Evolutionary conservation across 2,329 filamentous ascomycete genomes (phyloP), one percentile per base, ranked within the genome.

Genomic region (Phoma sp.): DNA sequence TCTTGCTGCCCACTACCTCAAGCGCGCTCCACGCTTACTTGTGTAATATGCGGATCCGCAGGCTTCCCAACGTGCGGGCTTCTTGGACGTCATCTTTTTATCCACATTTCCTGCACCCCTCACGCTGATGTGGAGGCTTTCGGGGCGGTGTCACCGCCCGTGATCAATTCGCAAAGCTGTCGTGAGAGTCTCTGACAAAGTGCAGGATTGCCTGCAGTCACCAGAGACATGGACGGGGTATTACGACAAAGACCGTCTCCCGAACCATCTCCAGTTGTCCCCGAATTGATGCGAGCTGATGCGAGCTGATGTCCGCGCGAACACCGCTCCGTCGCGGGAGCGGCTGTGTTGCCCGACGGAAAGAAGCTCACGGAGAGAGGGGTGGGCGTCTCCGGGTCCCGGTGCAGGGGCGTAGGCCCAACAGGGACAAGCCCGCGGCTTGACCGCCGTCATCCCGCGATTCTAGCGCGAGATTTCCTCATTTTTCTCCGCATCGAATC

Each of bases 401-500:
- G 29, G 27, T 49, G 35, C 2, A 18, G 37, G 45, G 29, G 45
- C 57, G 52, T 18, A 44, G 10, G 13, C 51, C 30, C 10, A 13
- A 49, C 37, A 9, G 33, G 27, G 59, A 35, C 36, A 61, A 61
- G 61, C 14, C 4, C 1, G 41, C 14, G 29, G 41, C 50, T 58
- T 27, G 54, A 55, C 35, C 45, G 41, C 59, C 62, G 64, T 67
- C 64, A 66, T 42, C 40, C 40, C 61, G 57, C 61, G 53, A 50
- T 42, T 18, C 45, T 42, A 54, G 55, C 51, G 46, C 47, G 40
- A 44, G 38, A 47, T 39, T 18, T 50, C 44, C 37, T 55, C 52
- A 38, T 55, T 65, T 55, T 65, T 61, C 61, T 67, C 62, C 62
- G 64, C 60, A 62, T 58, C 45, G 42, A 46, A 43, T 57, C 33